These are phyloP conservation scores for Termitomyces sp. DNA, from an alignment of 768 basidiomycete species.

Conservation along the genomic window DNA sequence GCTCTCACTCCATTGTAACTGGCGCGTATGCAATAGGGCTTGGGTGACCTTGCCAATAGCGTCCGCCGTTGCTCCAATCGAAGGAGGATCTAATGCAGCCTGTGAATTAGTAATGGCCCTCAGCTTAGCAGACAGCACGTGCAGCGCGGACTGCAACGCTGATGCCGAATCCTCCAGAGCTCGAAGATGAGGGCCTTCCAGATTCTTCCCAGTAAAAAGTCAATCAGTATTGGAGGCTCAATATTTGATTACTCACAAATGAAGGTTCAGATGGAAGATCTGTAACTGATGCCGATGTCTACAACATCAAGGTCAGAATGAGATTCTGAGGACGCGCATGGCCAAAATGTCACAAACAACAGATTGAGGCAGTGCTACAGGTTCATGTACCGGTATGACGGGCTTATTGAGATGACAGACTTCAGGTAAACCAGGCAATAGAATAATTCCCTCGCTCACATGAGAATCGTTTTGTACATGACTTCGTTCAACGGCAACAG, in stretches of 20 bases:
- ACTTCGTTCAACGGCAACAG: neutral
- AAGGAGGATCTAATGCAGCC: constrained; percentile 34
- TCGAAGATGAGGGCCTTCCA: neutral
- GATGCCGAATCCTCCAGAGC: constrained; percentile 32
- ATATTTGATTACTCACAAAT: constrained; percentile 1
- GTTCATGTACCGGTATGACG: neutral
- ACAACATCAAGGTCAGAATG: neutral
- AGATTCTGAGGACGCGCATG: neutral
- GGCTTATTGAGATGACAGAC: neutral
- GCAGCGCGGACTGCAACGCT: constrained; percentile 49
- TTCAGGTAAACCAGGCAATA: neutral
- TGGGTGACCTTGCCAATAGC: constrained; percentile 60
- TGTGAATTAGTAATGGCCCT: constrained; percentile 33
- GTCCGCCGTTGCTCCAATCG: constrained; percentile 58
- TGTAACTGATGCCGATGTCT: neutral
- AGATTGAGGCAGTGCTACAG: neutral
- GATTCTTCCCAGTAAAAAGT: constrained; percentile 1
- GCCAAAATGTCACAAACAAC: neutral
- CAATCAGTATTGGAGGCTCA: neutral
- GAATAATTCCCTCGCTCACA: constrained; percentile 3
- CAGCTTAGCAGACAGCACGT: constrained; percentile 45
- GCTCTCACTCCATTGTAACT: constrained; percentile 45
- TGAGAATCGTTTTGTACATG: neutral
- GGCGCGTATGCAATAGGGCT: constrained; percentile 54
- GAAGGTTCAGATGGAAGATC: neutral